Conservation (phyloP, 106 monocot species). For the Alisma plantagoaquatica region DNA sequence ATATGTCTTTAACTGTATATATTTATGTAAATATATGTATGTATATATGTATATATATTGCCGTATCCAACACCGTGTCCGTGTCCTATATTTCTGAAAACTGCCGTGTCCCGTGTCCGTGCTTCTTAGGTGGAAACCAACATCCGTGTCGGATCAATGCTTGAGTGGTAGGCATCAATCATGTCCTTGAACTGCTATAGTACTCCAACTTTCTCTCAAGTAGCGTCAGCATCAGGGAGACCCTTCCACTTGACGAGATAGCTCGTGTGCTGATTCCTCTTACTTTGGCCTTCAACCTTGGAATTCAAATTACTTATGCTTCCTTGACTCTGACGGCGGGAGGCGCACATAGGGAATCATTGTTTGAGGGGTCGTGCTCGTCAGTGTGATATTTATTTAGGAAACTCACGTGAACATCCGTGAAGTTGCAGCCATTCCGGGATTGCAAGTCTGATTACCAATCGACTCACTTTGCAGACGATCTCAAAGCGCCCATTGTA, state of each 20-base stretch:
- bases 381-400: background rate
- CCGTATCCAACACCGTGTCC: no score
- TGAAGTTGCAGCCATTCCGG: background rate
- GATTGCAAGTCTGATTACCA: background rate
- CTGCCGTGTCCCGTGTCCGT: no score
- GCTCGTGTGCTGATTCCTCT: background rate
- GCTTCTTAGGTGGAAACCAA: no score
- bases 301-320: background rate
- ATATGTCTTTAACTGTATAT: no score
- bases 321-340: background rate
- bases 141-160: no score
- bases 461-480: background rate
- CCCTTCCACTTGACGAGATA: constrained; percentile 1
- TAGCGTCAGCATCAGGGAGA: background rate
- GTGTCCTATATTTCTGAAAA: no score
- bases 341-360: background rate
- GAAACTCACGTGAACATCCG: background rate
- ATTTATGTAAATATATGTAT: no score
- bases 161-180: background rate
- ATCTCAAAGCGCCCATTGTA: background rate
- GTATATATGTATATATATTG: no score
- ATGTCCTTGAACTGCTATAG: constrained; percentile 2
- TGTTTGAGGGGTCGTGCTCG: background rate
- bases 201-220: background rate
- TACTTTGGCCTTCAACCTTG: background rate